Percentiles rank a stretch among this genome's conserved stretches.
Evolutionary conservation across 2,329 filamentous ascomycete species (phyloP).

Genomic region (Fusarium subtropicale): DNA sequence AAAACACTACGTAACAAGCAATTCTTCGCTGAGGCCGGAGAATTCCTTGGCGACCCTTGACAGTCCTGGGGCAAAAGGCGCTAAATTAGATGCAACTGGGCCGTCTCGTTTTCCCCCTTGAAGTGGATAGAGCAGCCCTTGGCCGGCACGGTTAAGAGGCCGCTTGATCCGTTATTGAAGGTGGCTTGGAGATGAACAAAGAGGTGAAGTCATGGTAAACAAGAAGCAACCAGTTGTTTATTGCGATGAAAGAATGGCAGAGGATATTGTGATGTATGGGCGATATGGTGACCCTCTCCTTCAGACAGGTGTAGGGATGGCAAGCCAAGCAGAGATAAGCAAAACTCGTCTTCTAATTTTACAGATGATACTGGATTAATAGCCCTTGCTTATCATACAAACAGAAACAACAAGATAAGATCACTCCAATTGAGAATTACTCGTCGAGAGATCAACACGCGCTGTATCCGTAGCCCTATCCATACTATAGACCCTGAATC

Average conservation of each 20-base stretch:
- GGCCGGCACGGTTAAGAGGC: constrained; percentile 29
- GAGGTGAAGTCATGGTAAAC: not conserved
- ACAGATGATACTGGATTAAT: not conserved
- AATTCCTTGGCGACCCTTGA: constrained; percentile 24
- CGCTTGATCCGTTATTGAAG: constrained; percentile 30
- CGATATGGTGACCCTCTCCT: no score
- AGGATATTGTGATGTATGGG: not conserved
- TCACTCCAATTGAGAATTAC: not conserved
- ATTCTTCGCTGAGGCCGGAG: constrained; percentile 24
- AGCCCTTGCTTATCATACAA: not conserved
- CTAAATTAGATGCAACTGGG: constrained; percentile 33
- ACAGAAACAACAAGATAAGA: not conserved
- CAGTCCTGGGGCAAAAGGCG: constrained; percentile 1
- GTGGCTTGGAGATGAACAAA: not conserved
- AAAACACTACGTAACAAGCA: constrained; percentile 18
- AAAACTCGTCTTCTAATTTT: not conserved
- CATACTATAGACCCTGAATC: not conserved
- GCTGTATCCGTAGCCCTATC: not conserved
- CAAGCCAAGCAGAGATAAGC: not conserved
- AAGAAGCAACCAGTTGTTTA: not conserved
- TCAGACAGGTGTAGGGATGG: not conserved
- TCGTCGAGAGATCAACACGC: not conserved
- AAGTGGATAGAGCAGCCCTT: constrained; percentile 32
- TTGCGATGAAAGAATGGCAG: not conserved
- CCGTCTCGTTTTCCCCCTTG: constrained; percentile 27